A percentile compares a stretch with the other conserved stretches of the same genome.
Conservation (phyloP, 768 basidiomycete species). For the Leccinum aurantiacum region DNA sequence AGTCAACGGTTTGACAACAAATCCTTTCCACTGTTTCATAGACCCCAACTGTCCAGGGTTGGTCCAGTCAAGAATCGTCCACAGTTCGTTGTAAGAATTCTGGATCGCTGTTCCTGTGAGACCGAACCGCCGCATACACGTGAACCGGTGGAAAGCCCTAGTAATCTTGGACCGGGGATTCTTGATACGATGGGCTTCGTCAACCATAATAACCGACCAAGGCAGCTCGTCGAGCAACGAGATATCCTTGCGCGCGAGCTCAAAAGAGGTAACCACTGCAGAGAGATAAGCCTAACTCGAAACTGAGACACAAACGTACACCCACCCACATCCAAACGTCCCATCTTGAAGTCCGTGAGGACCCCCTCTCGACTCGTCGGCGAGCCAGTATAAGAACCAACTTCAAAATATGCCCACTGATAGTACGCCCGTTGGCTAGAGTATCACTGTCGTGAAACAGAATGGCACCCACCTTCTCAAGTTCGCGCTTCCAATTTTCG, state of each 20-base stretch:
- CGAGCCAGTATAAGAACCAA: slow-evolving; percentile 64
- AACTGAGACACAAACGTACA: slow-evolving; percentile 3
- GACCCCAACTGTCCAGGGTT: slow-evolving; percentile 78
- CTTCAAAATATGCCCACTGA: slow-evolving; percentile 95
- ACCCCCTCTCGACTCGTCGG: slow-evolving; percentile 54
- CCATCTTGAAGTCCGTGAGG: slow-evolving; percentile 72
- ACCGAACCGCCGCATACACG: slow-evolving; percentile 71
- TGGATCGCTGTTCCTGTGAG: slow-evolving; percentile 85
- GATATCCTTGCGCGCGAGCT: slow-evolving; percentile 71
- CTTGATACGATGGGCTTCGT: slow-evolving; percentile 91
- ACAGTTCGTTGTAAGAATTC: slow-evolving; percentile 87
- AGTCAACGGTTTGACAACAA: slow-evolving; percentile 65
- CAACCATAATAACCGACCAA: slow-evolving; percentile 75
- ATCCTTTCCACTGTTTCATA: slow-evolving; percentile 71
- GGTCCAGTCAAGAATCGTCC: slow-evolving; percentile 93
- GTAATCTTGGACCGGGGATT: slow-evolving; percentile 69
- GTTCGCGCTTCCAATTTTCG: slow-evolving; percentile 88
- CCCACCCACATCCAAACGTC: slow-evolving; percentile 82
- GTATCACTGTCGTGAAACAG: background rate
- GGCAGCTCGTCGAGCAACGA: slow-evolving; percentile 64
- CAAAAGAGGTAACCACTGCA: slow-evolving; percentile 80
- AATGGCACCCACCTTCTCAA: slow-evolving; percentile 59
- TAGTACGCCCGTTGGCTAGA: background rate
- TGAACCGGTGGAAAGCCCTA: slow-evolving; percentile 67
- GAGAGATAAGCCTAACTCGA: background rate